Percentiles rank a stretch among this genome's conserved stretches.
Evolutionary conservation across 1,284 basidiomycete genomes (phyloP).

Genomic region (Meira miltonrushii): DNA sequence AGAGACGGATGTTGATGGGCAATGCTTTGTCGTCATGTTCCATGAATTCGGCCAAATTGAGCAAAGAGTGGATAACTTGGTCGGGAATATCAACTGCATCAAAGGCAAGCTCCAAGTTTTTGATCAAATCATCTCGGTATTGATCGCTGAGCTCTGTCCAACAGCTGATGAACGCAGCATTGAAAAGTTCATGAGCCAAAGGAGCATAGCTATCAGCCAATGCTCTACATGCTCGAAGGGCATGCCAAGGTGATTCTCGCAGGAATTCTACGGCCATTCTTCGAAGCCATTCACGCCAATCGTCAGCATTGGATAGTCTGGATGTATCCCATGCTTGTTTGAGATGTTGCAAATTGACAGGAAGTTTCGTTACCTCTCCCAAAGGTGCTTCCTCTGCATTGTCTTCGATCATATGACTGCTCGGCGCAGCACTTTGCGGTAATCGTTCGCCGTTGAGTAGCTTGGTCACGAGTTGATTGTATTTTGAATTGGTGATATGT

Average conservation of each 20-base stretch:
- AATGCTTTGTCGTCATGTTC: conserved; percentile 97
- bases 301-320: conserved; percentile 68
- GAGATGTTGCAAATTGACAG: conserved; percentile 94
- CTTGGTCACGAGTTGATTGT: conserved; percentile 82
- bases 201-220: conserved; percentile 87
- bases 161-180: conserved; percentile 95
- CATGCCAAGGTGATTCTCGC: conserved; percentile 96
- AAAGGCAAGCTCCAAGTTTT: conserved; percentile 82
- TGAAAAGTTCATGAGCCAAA: conserved; percentile 90
- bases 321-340: conserved; percentile 96
- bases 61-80: conserved; percentile 85
- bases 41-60: conserved; percentile 99
- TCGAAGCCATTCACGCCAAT: conserved; percentile 96
- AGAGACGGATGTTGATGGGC: conserved; percentile 84
- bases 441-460: conserved; percentile 86
- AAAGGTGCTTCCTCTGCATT: conserved; percentile 53
- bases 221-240: conserved; percentile 88
- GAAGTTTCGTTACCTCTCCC: conserved; percentile 67
- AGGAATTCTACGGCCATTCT: conserved; percentile 90
- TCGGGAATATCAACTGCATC: conserved; percentile 73
- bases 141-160: conserved; percentile 89
- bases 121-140: conserved; percentile 62
- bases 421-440: conserved; percentile 60
- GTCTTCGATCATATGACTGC: conserved; percentile 31
- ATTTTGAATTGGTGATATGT: conserved; percentile 75